Evolutionary conservation across 1,284 basidiomycete species (phyloP), one percentile per base, ranked within the genome.

Genomic region (Somion occarium): DNA sequence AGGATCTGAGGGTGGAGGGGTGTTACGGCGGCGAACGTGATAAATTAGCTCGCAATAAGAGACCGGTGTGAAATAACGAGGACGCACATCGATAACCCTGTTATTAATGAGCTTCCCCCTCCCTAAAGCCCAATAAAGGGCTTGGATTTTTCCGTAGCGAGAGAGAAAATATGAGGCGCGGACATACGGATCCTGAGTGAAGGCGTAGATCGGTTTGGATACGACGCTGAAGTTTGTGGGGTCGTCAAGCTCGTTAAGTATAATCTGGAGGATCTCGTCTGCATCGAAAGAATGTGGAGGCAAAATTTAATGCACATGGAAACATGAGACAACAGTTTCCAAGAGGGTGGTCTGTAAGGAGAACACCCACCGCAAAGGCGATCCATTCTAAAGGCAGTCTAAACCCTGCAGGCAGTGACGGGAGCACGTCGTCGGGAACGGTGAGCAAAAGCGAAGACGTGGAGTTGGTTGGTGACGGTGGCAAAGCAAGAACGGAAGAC

Each of bases 221-320:
- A 75, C 66, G 52, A 75, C 72, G 5, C 76, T 77, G 61, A 88
- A 72, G 30, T 76, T 62, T 44, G 73, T 73, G 38, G 86, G 87
- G 64, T 85, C 78, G 58, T 74, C 70, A 52, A 88, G 76, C 61
- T 85, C 82, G 67, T 80, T 84, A 64, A 89, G 76, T 63, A 89
- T 77, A 57, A 86, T 69, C 64, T 85, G 82, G 42, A 89, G 70
- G 55, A 89, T 72, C 69, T 89, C 86, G 68, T 86, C 85, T 84
- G 53, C 37, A 30, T n/a, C n/a, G n/a, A n/a, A n/a, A 30, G 41
- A 19, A 34, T 22, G 30, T 34, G 30, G 30, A 34, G 7, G 30
- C 7, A 34, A 15, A 34, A 34, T 7, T 34, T 44, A 46, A 51
- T 53, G 49, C 20, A 26, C 47, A 43, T 45, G 45, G 57, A 41